phyloP scores from a whole-genome alignment of 2,329 filamentous ascomycete genomes.

The Cladosporium sp. region DNA sequence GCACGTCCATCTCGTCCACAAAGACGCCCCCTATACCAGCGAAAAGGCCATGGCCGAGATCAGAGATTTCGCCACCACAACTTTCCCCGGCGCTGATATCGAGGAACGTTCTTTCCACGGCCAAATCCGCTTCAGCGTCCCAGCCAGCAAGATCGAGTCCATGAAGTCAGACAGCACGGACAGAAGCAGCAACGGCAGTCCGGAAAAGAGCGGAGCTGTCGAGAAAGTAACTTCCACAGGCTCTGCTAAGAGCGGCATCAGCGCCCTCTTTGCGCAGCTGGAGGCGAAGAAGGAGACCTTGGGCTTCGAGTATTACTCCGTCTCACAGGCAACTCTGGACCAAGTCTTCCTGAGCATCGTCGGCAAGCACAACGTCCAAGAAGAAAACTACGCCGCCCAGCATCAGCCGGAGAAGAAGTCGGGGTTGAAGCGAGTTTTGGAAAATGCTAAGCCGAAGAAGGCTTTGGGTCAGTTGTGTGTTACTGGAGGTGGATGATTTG shows the following conservation, averaged over 20 bases:
- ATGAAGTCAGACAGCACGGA: conserved; percentile 26
- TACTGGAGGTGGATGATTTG: neutral
- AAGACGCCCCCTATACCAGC: conserved; percentile 66
- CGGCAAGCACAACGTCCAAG: conserved; percentile 69
- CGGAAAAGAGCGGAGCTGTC: conserved; percentile 14
- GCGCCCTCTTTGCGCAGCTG: conserved; percentile 64
- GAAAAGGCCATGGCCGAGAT: conserved; percentile 64
- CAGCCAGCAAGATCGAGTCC: conserved; percentile 26
- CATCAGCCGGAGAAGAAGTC: conserved; percentile 11
- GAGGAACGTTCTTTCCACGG: conserved; percentile 77
- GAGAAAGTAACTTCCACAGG: conserved; percentile 12
- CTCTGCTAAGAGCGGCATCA: conserved; percentile 46
- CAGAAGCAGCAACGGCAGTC: conserved; percentile 15
- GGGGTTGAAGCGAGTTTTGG: neutral
- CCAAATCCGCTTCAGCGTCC: conserved; percentile 78
- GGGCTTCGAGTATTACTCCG: conserved; percentile 79
- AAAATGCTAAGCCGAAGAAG: neutral
- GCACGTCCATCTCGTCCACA: conserved; percentile 75
- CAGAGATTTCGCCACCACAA: conserved; percentile 58
- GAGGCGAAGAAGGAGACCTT: conserved; percentile 65
- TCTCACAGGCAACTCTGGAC: conserved; percentile 80
- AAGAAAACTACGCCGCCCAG: conserved; percentile 51
- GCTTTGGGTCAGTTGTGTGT: neutral
- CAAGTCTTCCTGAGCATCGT: conserved; percentile 89
- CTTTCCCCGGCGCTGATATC: conserved; percentile 61